A percentile compares a stretch with the other conserved stretches of the same genome.
Conservation (phyloP, 768 basidiomycete species). For the Suillus hirtellus region DNA sequence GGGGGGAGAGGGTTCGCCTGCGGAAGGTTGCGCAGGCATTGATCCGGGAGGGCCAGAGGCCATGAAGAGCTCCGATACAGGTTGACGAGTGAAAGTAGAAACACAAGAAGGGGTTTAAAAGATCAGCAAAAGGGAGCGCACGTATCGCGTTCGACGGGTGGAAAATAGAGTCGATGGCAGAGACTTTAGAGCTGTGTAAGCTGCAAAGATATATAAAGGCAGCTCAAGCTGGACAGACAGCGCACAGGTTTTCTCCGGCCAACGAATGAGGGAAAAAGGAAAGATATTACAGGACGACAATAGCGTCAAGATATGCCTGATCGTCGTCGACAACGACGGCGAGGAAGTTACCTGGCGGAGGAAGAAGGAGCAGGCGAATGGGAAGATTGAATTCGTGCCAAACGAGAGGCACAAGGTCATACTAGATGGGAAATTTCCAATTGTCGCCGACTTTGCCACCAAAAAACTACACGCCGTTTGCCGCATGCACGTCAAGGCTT, state of each 20-base stretch:
- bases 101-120: slow-evolving; percentile 3
- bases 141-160: slow-evolving; percentile 9
- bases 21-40: slow-evolving; percentile 20
- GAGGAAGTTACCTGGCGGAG: neutral
- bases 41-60: slow-evolving; percentile 25
- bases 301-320: slow-evolving; percentile 9
- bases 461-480: slow-evolving; percentile 35
- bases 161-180: slow-evolving; percentile 15
- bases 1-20: slow-evolving; percentile 16
- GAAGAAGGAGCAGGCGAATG: slow-evolving; percentile 9
- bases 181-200: slow-evolving; percentile 15
- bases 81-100: neutral
- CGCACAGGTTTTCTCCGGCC: slow-evolving; percentile 6
- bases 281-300: slow-evolving; percentile 13
- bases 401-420: slow-evolving; percentile 35
- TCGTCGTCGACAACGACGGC: slow-evolving; percentile 8
- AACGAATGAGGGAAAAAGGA: slow-evolving; percentile 6
- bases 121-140: slow-evolving; percentile 7
- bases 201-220: slow-evolving; percentile 19
- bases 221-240: slow-evolving; percentile 10
- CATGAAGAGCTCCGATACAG: slow-evolving; percentile 14
- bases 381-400: slow-evolving; percentile 29
- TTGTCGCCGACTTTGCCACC: slow-evolving; percentile 20
- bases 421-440: slow-evolving; percentile 38
- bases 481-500: slow-evolving; percentile 14